Percentiles rank a stretch among this genome's conserved stretches.
These are phyloP conservation scores for Verticillium klebahnii DNA, from an alignment of 2,329 filamentous ascomycete species.

Conservation along the genomic window DNA sequence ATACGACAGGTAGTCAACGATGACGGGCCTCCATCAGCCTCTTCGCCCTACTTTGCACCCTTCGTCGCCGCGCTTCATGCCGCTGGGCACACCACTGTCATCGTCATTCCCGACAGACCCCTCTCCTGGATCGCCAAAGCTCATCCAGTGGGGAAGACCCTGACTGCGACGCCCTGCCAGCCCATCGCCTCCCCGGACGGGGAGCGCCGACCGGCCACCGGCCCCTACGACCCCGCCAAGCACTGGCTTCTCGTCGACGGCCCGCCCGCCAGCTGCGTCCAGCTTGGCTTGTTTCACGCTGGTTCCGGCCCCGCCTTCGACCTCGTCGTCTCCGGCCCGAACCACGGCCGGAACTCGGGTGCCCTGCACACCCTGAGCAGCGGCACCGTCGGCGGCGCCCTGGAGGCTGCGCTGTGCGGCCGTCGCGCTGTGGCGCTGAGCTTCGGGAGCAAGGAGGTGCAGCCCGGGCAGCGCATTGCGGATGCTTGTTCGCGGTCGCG, in stretches of 20 bases:
- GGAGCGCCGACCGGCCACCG: not conserved
- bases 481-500: slow-evolving; percentile 55
- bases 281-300: slow-evolving; percentile 55
- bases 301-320: slow-evolving; percentile 35
- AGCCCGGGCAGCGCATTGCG: slow-evolving; percentile 61
- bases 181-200: slow-evolving; percentile 1
- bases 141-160: slow-evolving; percentile 63
- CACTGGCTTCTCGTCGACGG: slow-evolving; percentile 58
- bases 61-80: slow-evolving; percentile 46
- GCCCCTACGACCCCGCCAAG: not conserved
- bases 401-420: slow-evolving; percentile 53
- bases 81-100: slow-evolving; percentile 63
- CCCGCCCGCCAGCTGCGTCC: slow-evolving; percentile 54
- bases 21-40: slow-evolving; percentile 54
- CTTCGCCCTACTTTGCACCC: slow-evolving; percentile 55
- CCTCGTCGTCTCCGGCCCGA: slow-evolving; percentile 54
- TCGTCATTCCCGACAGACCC: slow-evolving; percentile 65
- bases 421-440: slow-evolving; percentile 59
- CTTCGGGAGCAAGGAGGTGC: slow-evolving; percentile 65
- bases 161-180: slow-evolving; percentile 27
- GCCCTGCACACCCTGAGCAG: slow-evolving; percentile 53
- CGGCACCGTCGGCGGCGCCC: slow-evolving; percentile 53
- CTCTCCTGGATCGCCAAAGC: slow-evolving; percentile 76
- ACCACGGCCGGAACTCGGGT: slow-evolving; percentile 58
- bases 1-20: slow-evolving; percentile 39